Conservation (phyloP, 2,329 filamentous ascomycete species). For the Cytospora leucostoma region DNA sequence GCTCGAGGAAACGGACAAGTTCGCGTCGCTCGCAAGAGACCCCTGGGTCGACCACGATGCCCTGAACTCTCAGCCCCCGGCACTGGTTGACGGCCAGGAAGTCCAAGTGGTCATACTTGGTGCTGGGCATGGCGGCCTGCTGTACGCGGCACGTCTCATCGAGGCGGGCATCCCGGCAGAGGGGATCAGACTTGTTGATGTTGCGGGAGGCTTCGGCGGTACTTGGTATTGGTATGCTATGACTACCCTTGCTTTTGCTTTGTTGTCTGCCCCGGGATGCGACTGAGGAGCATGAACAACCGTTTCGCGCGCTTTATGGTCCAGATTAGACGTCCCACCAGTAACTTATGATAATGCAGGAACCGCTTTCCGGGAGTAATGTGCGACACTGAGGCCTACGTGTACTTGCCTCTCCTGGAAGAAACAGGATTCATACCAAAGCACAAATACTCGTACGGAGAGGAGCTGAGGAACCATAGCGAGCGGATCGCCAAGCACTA, state of each 20-base stretch:
- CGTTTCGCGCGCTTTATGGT: not conserved
- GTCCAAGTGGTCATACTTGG: slow-evolving; percentile 35
- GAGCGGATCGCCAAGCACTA: slow-evolving; percentile 47
- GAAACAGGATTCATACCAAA: slow-evolving; percentile 61
- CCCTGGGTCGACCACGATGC: slow-evolving; percentile 40
- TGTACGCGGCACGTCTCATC: slow-evolving; percentile 40
- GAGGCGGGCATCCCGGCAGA: slow-evolving; percentile 38
- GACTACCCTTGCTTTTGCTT: no score
- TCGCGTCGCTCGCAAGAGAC: slow-evolving; percentile 36
- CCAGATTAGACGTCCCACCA: not conserved
- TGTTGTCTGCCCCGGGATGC: no score
- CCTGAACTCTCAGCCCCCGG: slow-evolving; percentile 31
- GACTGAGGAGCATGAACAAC: not conserved
- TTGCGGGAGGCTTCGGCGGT: slow-evolving; percentile 49
- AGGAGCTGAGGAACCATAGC: slow-evolving; percentile 48
- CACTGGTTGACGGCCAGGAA: slow-evolving; percentile 10
- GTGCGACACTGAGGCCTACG: slow-evolving; percentile 61
- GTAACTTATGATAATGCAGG: not conserved
- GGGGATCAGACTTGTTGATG: slow-evolving; percentile 46
- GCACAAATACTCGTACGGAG: slow-evolving; percentile 41
- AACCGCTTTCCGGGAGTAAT: slow-evolving; percentile 52
- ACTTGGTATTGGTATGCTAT: slow-evolving; percentile 49
- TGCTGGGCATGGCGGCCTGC: slow-evolving; percentile 39
- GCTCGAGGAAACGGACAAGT: slow-evolving; percentile 30
- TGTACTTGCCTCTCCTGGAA: slow-evolving; percentile 62